phyloP scores from a whole-genome alignment of 192 early-diverging fungal species.

The Geranomyces variabilis region DNA sequence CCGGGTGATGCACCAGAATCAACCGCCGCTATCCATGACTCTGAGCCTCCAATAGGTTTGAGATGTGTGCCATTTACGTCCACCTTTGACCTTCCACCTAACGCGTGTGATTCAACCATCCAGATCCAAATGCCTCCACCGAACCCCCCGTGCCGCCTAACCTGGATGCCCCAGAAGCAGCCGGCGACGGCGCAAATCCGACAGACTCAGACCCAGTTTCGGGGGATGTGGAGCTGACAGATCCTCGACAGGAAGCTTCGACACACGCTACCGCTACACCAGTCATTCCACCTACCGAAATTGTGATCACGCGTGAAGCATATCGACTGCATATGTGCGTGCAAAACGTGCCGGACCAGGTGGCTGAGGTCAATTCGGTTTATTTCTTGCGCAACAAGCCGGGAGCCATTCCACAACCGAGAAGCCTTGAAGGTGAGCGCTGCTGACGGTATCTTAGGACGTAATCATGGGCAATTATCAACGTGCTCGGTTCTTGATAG shows the following conservation, averaged over 20 bases:
- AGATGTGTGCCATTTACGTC: too few relatives aligned
- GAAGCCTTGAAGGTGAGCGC: slow-evolving; percentile 43
- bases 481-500: slow-evolving; percentile 27
- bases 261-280: slow-evolving; percentile 1
- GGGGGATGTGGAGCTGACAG: background rate
- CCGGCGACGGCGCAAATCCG: too few relatives aligned
- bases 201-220: too few relatives aligned
- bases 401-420: slow-evolving; percentile 47
- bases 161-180: too few relatives aligned
- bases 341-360: slow-evolving; percentile 52
- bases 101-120: too few relatives aligned
- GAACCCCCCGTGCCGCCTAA: too few relatives aligned
- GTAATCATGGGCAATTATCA: too few relatives aligned
- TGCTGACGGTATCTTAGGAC: background rate
- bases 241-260: background rate
- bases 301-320: slow-evolving; percentile 29
- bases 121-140: too few relatives aligned
- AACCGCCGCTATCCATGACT: too few relatives aligned
- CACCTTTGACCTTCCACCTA: too few relatives aligned
- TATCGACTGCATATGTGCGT: slow-evolving; percentile 52
- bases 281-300: background rate
- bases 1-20: too few relatives aligned
- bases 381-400: slow-evolving; percentile 55
- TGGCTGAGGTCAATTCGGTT: slow-evolving; percentile 58
- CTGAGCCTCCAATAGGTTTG: too few relatives aligned